Base-by-base conservation (phyloP, 192 early-diverging fungal genomes). In the Coemansia erecta region DNA sequence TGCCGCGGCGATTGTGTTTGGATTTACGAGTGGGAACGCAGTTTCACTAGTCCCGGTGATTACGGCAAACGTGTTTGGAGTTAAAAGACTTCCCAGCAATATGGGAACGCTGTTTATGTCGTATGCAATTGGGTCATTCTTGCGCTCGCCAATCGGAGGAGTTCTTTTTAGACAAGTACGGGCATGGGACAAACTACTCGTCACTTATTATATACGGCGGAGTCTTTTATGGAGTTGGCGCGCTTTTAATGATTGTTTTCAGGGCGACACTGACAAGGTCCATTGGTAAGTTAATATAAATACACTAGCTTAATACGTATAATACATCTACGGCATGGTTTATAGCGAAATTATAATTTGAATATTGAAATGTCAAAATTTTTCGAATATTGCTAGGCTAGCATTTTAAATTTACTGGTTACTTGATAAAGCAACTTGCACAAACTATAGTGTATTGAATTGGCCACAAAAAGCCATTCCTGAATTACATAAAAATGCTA, bases 81-180 rank as follows among this genome's bases (percentile, higher is more conserved):
- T 66, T 15, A 56, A 58, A 22, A 48, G 64, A 14, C 15, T 76
- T 24, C 44, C 67, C 0, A 76, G 73, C 56, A 66, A 51, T 23
- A 44, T 70, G 50, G 73, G 67, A 0, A 40, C 66, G 6, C 9
- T 70, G 9, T 60, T 73, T 26, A 15, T 68, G 21, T 47, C 64
- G 8, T 73, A 73, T 26, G 54, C 53, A 1, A 47, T 64, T 23
- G 65, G 65, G 1, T 22, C 53, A 11, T 49, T 73, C n/a, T 15
- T 64, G 1, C 60, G 56, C 44, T 60, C 65, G 33, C 72, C 65
- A 6, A 52, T 63, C 0, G 72, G 57, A 2, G 72, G 72, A 1
- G 46, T 46, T 1, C 18, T n/a, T 73, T 23, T 53, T 73, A 9
- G 72, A 73, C 49, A 68, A 57, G 47, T 73, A 73, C 46, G 72